Percentiles rank a stretch among this genome's conserved stretches.
Conservation (phyloP, 225 moss, liverwort and hornwort species). For the Ulota crispa region DNA sequence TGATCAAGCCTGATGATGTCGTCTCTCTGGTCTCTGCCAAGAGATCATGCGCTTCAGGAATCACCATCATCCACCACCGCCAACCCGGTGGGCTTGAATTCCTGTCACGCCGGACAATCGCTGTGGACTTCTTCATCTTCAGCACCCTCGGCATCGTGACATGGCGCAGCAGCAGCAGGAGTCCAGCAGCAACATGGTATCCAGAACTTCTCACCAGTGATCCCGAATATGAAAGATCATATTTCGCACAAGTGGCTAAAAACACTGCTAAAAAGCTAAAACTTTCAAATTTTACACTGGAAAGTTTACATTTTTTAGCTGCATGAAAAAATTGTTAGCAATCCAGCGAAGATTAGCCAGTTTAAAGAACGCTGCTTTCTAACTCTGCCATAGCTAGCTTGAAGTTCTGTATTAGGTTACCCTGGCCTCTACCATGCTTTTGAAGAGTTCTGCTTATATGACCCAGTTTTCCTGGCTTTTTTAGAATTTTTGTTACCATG, state of each 20-base stretch:
- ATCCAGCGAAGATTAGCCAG: too few relatives aligned
- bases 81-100: conserved; percentile 17
- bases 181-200: conserved; percentile 32
- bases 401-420: not conserved
- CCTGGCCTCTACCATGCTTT: not conserved
- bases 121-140: not conserved
- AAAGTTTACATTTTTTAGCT: too few relatives aligned
- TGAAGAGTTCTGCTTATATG: not conserved
- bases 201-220: not conserved
- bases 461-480: not conserved
- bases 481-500: fast-evolving
- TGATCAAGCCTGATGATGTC: conserved; percentile 26
- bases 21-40: conserved; percentile 14
- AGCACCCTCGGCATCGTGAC: not conserved
- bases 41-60: conserved; percentile 13
- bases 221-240: too few relatives aligned
- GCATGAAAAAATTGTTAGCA: too few relatives aligned
- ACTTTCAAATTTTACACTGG: too few relatives aligned
- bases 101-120: not conserved
- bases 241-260: too few relatives aligned
- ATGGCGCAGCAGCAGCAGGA: not conserved
- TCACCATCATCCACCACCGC: not conserved
- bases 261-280: too few relatives aligned
- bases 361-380: too few relatives aligned
- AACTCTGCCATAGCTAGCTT: not conserved